Percentiles rank a stretch among this genome's conserved stretches.
Evolutionary conservation across 257 asterid species (phyloP).

Genomic region (Solanum habrochaites): DNA sequence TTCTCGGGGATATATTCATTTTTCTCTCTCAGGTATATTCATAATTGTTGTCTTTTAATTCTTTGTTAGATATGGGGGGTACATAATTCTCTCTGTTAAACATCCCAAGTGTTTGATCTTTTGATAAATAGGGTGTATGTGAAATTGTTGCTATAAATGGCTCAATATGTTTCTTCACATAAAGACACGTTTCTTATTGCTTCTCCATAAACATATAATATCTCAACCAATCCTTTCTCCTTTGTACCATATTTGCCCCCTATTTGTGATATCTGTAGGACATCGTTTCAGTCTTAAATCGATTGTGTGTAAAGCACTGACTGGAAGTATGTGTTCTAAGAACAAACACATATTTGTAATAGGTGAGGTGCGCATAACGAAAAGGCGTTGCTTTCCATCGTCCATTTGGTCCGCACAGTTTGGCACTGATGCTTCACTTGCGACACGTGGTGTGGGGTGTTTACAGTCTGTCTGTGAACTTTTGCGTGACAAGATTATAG

Average conservation of each 20-base stretch:
- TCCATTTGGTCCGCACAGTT: slow-evolving; percentile 50
- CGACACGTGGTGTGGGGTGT: too few relatives aligned
- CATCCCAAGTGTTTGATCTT: not conserved
- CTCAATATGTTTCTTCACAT: not conserved
- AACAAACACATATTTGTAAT: too few relatives aligned
- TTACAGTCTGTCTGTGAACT: slow-evolving; percentile 62
- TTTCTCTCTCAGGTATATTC: not conserved
- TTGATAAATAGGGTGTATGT: not conserved
- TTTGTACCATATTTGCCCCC: not conserved
- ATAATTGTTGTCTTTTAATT: not conserved
- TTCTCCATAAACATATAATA: not conserved
- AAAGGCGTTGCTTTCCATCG: slow-evolving; percentile 53
- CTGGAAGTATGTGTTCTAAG: too few relatives aligned
- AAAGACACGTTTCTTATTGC: not conserved
- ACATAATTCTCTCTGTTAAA: not conserved
- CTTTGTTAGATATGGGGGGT: not conserved
- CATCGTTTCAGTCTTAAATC: too few relatives aligned
- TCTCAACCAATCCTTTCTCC: not conserved
- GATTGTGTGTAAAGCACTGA: too few relatives aligned
- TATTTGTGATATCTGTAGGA: not conserved
- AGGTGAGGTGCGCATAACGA: too few relatives aligned
- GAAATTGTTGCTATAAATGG: not conserved
- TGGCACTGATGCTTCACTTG: slow-evolving; percentile 22
- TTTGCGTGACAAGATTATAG: slow-evolving; percentile 63
- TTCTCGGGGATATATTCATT: not conserved